Conservation (phyloP, 2,329 filamentous ascomycete genomes). For the Biscogniauxia mediterranea region DNA sequence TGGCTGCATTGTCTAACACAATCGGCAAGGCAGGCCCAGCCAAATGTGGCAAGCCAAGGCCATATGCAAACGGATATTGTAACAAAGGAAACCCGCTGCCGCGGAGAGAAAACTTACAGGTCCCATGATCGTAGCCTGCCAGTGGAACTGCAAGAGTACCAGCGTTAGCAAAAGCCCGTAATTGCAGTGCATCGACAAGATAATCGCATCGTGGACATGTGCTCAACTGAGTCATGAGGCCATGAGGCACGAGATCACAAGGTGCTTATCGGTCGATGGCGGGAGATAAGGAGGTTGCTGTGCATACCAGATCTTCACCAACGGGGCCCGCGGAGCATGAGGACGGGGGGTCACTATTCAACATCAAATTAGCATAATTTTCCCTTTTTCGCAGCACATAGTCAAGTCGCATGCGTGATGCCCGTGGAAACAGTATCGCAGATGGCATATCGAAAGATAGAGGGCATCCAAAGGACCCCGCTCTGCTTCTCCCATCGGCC, state of each 20-base stretch:
- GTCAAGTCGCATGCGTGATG: neutral
- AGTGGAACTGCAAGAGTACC: conserved; percentile 75
- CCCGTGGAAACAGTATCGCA: neutral
- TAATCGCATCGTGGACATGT: conserved; percentile 15
- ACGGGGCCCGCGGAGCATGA: conserved; percentile 97
- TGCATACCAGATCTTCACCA: conserved; percentile 88
- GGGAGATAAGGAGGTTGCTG: conserved; percentile 39
- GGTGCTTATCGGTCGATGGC: conserved; percentile 24
- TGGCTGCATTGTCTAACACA: neutral
- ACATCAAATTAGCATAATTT: conserved; percentile 29
- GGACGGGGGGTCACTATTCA: conserved; percentile 85
- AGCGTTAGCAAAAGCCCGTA: conserved; percentile 31
- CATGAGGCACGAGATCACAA: conserved; percentile 10
- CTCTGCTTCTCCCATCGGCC: conserved; percentile 21
- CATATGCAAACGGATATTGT: neutral
- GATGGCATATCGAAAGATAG: neutral
- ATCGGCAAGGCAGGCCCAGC: neutral
- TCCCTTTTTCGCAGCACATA: conserved; percentile 12
- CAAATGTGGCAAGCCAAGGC: neutral
- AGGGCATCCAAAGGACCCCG: conserved; percentile 25
- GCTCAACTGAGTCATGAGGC: conserved; percentile 18
- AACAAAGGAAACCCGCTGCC: neutral
- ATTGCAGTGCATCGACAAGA: neutral
- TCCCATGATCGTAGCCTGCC: conserved; percentile 99
- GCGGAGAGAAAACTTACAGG: conserved; percentile 65